A percentile compares a stretch with the other conserved stretches of the same genome.
Evolutionary conservation across 2,329 filamentous ascomycete species (phyloP).

Genomic region (Aspergillus fumigatiaffinis): DNA sequence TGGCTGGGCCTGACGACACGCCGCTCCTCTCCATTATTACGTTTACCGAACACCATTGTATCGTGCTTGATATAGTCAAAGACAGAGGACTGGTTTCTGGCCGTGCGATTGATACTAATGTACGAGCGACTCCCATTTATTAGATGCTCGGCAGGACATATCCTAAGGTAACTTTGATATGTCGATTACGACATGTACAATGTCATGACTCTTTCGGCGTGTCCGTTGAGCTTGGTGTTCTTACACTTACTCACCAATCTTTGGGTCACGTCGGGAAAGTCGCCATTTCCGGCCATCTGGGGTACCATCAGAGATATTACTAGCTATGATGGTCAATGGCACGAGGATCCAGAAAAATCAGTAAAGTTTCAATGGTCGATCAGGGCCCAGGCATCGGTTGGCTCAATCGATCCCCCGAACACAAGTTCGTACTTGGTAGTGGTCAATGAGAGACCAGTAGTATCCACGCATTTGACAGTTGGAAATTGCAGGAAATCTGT

Average conservation of each 20-base stretch:
- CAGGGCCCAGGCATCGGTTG: background rate
- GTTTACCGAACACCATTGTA: background rate
- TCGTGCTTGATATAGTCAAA: background rate
- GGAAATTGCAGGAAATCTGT: too few species aligned
- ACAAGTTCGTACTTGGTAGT: background rate
- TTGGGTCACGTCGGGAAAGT: background rate
- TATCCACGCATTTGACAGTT: too few species aligned
- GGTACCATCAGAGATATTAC: background rate
- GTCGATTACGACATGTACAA: background rate
- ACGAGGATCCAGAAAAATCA: background rate
- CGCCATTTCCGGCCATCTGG: background rate
- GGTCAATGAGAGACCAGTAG: too few species aligned
- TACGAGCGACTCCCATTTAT: background rate
- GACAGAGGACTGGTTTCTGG: background rate
- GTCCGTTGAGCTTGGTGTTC: background rate
- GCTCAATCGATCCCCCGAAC: background rate
- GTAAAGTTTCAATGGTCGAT: background rate
- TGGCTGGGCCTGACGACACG: background rate
- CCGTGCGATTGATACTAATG: background rate
- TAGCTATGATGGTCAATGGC: background rate
- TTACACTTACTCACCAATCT: background rate
- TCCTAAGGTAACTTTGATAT: background rate
- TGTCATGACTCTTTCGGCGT: background rate
- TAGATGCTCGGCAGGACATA: background rate
- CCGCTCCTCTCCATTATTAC: background rate